phyloP scores from a whole-genome alignment of 2,329 filamentous ascomycete species.

The Hortaea werneckii region DNA sequence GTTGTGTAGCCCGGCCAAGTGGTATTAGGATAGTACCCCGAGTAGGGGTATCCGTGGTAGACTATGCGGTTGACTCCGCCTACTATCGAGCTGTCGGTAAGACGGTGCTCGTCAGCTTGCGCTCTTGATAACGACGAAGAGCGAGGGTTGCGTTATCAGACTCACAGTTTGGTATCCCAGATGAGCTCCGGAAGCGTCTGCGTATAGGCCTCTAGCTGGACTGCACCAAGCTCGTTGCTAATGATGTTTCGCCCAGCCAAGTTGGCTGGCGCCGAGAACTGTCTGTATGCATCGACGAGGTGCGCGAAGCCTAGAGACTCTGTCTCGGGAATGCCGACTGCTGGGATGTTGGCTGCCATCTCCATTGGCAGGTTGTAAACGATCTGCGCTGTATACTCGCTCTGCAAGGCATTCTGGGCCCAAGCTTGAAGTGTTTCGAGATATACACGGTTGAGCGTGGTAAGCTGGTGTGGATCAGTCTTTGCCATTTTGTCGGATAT shows the following conservation, averaged over 20 bases:
- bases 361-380: slow-evolving; percentile 27
- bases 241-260: slow-evolving; percentile 23
- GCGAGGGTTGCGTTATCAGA: no score
- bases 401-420: no score
- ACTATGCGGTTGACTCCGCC: slow-evolving; percentile 36
- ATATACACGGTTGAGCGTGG: not conserved
- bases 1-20: slow-evolving; percentile 41
- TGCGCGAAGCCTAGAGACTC: slow-evolving; percentile 25
- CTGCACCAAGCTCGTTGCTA: slow-evolving; percentile 26
- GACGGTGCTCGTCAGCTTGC: no score
- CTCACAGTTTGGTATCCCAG: slow-evolving; percentile 23
- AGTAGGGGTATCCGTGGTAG: slow-evolving; percentile 35
- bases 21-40: slow-evolving; percentile 34
- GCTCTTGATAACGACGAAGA: no score
- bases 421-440: not conserved
- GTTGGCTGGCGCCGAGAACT: slow-evolving; percentile 25
- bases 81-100: slow-evolving; percentile 28
- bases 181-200: slow-evolving; percentile 24
- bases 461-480: no score
- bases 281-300: slow-evolving; percentile 24
- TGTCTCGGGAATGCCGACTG: slow-evolving; percentile 24
- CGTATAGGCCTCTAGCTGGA: slow-evolving; percentile 16
- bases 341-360: slow-evolving; percentile 22
- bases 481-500: no score
- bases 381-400: slow-evolving; percentile 24